Evolutionary conservation across 148 eudicot genomes (phyloP), one percentile per base, ranked within the genome.

Genomic region (Vaccinium myrtillus): DNA sequence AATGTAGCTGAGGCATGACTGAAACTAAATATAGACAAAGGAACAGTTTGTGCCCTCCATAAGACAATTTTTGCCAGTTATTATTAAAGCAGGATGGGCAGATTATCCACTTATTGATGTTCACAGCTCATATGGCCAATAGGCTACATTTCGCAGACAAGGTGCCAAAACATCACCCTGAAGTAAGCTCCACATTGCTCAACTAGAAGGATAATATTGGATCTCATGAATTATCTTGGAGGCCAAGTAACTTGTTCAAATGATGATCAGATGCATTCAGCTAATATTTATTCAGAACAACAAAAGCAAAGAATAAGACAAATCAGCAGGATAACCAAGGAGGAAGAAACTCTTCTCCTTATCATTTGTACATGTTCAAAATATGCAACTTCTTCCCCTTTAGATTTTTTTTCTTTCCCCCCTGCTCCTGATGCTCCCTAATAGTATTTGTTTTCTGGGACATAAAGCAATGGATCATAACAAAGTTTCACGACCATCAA

Each of bases 61-160:
- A 53, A 16, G 48, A 78, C 19, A 55, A 78, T 19, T 53, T 54
- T 59, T 19, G 16, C 81, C 11, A 6, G 2, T 50, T 49, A 77
- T 77, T 48, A 49, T 50, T 77, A 12, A 77, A 77, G 58, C 58
- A n/a, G 39, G 74, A 14, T 16, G 19, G 36, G 23, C 50, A 16
- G 48, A 55, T 79, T 56, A 36, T 79, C 80, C 81, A 79, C 49
- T 16, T 79, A 32, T 18, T 30, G 71, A 30, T 69, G 39, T 30
- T 69, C 32, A 30, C 36, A 69, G 19, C 43, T 69, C 12, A 30
- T 25, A 30, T 5, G 69, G 27, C n/a, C n/a, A 63, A 53, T 14
- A 12, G 5, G 54, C 25, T 43, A 53, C 18, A 51, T 58, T 53
- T 78, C 21, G 13, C 54, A 80, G 30, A 39, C 4, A 80, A 59